Percentiles rank a stretch among this genome's conserved stretches.
These are phyloP conservation scores for Phytophthora pinifolia DNA, from an alignment of 352 stramenopile species.

Conservation along the genomic window DNA sequence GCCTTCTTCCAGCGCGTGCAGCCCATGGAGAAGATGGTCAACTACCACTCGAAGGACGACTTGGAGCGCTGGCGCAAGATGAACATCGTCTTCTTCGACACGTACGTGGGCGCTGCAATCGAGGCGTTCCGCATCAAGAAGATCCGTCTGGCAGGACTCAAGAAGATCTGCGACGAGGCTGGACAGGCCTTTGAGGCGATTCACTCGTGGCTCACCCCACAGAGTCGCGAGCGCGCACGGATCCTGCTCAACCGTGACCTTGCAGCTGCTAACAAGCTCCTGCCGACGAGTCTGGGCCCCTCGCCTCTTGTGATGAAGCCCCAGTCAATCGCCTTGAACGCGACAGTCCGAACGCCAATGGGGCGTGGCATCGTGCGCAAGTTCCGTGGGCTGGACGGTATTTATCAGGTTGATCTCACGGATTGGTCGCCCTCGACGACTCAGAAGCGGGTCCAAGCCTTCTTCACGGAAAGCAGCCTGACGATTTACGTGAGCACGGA, in stretches of 20 bases:
- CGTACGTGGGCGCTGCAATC: constrained; percentile 84
- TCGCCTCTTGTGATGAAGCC: constrained; percentile 55
- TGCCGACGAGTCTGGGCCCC: constrained; percentile 35
- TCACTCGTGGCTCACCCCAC: constrained; percentile 52
- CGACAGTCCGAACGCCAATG: constrained; percentile 62
- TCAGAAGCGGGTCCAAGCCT: constrained; percentile 52
- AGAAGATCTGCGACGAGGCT: constrained; percentile 67
- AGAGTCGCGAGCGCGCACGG: constrained; percentile 56
- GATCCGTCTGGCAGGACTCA: constrained; percentile 60
- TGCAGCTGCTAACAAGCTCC: constrained; percentile 57
- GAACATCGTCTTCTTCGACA: constrained; percentile 93
- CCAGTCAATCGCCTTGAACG: constrained; percentile 61
- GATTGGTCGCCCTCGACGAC: constrained; percentile 45
- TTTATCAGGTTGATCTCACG: constrained; percentile 80
- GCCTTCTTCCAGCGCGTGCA: constrained; percentile 92
- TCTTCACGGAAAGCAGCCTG: constrained; percentile 60
- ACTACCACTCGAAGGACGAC: constrained; percentile 74
- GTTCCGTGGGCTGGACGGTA: constrained; percentile 70
- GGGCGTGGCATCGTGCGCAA: constrained; percentile 68
- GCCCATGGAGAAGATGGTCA: constrained; percentile 83
- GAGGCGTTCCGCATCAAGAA: constrained; percentile 76
- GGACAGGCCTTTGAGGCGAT: constrained; percentile 59
- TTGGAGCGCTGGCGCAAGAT: constrained; percentile 79
- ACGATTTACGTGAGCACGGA: constrained; percentile 40
- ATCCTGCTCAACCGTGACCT: constrained; percentile 73